Percentiles rank a stretch among this genome's conserved stretches.
Evolutionary conservation across 2,329 filamentous ascomycete genomes (phyloP).

Genomic region (Colletotrichum costaricense): DNA sequence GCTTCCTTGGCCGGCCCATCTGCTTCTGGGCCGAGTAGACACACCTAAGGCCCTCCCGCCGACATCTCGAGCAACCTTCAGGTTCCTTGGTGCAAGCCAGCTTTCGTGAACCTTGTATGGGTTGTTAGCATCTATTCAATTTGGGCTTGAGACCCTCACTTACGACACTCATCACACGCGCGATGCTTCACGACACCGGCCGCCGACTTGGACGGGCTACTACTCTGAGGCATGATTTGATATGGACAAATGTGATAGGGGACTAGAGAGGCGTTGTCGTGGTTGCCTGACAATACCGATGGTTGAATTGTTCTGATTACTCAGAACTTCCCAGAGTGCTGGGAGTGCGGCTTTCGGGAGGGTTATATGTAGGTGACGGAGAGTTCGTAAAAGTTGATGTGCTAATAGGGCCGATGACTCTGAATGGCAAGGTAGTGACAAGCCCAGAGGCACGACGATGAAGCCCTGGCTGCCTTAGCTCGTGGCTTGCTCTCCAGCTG

Average conservation of each 20-base stretch:
- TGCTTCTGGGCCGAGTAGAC: slow-evolving; percentile 74
- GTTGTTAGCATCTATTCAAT: slow-evolving; percentile 23
- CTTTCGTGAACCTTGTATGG: slow-evolving; percentile 67
- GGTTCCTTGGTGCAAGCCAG: slow-evolving; percentile 73
- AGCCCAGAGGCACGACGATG: slow-evolving; percentile 9
- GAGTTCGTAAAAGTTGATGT: neutral
- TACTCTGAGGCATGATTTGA: slow-evolving; percentile 33
- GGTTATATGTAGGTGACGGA: slow-evolving; percentile 23
- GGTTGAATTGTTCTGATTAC: slow-evolving; percentile 21
- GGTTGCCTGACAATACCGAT: slow-evolving; percentile 18
- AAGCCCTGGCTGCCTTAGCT: slow-evolving; percentile 5
- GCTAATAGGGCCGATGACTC: slow-evolving; percentile 4
- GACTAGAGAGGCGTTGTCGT: slow-evolving; percentile 6
- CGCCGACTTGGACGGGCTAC: slow-evolving; percentile 28
- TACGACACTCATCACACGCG: slow-evolving; percentile 77
- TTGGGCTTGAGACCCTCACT: slow-evolving; percentile 43
- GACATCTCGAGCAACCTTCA: slow-evolving; percentile 69
- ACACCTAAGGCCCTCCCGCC: slow-evolving; percentile 66
- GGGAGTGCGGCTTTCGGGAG: slow-evolving; percentile 13
- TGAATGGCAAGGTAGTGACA: slow-evolving; percentile 4
- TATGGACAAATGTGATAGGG: neutral
- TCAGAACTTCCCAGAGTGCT: slow-evolving; percentile 21
- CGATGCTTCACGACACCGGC: slow-evolving; percentile 60
- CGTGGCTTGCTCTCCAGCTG: slow-evolving; percentile 32
- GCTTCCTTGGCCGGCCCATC: slow-evolving; percentile 74